Base-by-base conservation (phyloP, 345 rosid genomes). In the Lumnitzera littorea region DNA sequence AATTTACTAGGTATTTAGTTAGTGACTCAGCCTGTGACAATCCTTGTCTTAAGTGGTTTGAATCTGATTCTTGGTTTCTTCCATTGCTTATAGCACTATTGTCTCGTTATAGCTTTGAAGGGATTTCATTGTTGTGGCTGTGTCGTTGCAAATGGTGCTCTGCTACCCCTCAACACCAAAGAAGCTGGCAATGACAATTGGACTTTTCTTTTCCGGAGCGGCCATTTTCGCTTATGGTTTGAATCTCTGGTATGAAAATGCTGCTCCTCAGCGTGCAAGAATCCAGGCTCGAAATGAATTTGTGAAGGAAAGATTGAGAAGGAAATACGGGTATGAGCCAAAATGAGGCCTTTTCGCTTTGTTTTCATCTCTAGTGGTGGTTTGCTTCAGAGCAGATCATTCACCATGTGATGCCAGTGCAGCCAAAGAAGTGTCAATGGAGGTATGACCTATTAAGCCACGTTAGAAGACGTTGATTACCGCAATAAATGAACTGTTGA, bases 261-360 rank as follows among this genome's bases (percentile, higher is more conserved):
- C 79, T 50, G 87, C 83, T 31, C 96, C 95, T 48, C 96, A 88
- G 66, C 91, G 74, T 66, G 96, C 91, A 48, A 82, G 98, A 5
- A 86, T 72, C 53, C 80, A 84, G 76, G 95, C 98, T 65, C 95
- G 96, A 11, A 77, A 76, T 51, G 90, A 91, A 41, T 83, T 80
- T 51, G 90, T 86, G 23, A 86, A 57, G 66, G 83, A 83, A 43
- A 67, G 71, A 16, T 70, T 88, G 72, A 76, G 70, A 54, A 80
- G 78, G 77, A 88, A 79, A 72, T 75, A 72, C 17, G 90, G 91
- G 11, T 24, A 69, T 2, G 43, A 36, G 43, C 43, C 10, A 36
- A 36, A 36, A 36, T 36, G 43, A 36, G 43, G 43, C 43, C 11
- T 36, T 9, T 9, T 36, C 11, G 43, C 43, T 36, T 36, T 36